Conservation (phyloP, 1,284 basidiomycete species). For the Moesziomyces aphidis region DNA sequence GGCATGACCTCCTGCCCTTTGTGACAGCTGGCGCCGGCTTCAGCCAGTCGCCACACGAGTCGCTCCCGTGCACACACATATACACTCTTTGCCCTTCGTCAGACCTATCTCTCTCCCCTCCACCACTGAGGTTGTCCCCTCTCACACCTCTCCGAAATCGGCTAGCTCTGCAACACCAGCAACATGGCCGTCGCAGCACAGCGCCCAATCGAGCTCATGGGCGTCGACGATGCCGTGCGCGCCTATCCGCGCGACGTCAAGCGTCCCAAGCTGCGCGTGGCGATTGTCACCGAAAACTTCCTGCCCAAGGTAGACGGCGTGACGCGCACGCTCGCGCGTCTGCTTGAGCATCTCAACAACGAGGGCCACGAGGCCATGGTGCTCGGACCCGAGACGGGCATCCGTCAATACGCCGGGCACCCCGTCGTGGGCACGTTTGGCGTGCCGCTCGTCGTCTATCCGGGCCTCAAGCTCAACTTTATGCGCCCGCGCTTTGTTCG, state of each 20-base stretch:
- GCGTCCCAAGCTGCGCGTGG: slow-evolving; percentile 66
- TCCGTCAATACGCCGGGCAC: slow-evolving; percentile 71
- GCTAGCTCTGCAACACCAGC: background rate
- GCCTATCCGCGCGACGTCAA: slow-evolving; percentile 54
- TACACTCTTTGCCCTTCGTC: too few relatives aligned
- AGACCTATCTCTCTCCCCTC: too few relatives aligned
- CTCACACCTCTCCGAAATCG: too few relatives aligned
- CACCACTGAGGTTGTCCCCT: too few relatives aligned
- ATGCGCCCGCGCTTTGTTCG: slow-evolving; percentile 72
- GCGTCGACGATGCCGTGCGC: slow-evolving; percentile 11
- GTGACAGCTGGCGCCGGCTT: too few relatives aligned
- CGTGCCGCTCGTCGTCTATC: slow-evolving; percentile 72
- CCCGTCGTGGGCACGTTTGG: slow-evolving; percentile 73
- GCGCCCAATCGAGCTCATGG: background rate
- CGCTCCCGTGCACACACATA: too few relatives aligned
- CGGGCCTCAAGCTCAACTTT: slow-evolving; percentile 74
- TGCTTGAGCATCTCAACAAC: slow-evolving; percentile 72
- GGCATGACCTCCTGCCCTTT: too few relatives aligned
- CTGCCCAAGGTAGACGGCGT: slow-evolving; percentile 74
- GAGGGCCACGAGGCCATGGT: slow-evolving; percentile 73
- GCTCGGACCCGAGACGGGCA: slow-evolving; percentile 72
- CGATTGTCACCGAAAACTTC: slow-evolving; percentile 72
- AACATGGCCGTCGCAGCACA: slow-evolving; percentile 13
- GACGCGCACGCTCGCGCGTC: slow-evolving; percentile 72
- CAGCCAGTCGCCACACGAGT: too few relatives aligned